Evolutionary conservation across 176 grass and related monocot genomes (phyloP), one percentile per base, ranked within the genome.

Genomic region (Cenchrus fungigraminus): DNA sequence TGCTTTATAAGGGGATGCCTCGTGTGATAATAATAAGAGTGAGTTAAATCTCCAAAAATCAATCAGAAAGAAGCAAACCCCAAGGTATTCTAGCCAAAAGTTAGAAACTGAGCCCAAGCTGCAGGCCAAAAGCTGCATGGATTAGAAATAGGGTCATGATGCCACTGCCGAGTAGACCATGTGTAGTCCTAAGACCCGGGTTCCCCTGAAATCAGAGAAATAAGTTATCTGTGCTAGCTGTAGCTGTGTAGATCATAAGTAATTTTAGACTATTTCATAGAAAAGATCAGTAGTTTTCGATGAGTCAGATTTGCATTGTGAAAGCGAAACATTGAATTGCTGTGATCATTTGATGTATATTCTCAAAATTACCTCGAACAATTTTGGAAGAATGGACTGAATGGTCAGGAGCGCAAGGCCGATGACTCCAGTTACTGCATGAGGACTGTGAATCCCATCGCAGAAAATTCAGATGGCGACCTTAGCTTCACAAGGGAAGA

Each of bases 101-200:
- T 77, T 88, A 93, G 71, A 98, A 98, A 17, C 89, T 90, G 74
- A 94, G 82, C 43, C 95, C 91, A 54, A 98, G 91, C 73, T 94
- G 89, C 62, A 98, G 84, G 17, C 96, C 93, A 46, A 92, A 78
- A 11, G 93, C 93, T 12, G 91, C 86, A 62, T 98, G 96, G 78
- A 98, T 83, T 50, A 98, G 86, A 62, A 98, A 95, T 13, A 95
- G 81, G 32, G 93, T 98, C 96, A 94, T 94, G 80, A 95, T 98
- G 80, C 96, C 89, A 51, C 96, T 94, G 70, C 93, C 96, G 55
- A 98, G 96, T 0, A 98, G 83, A 42, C 93, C 93, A 43, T 95
- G 97, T 34, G 86, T 82, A 45, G 58, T 85, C 80, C 97, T 89
- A 40, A 95, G 83, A 53, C 87, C 86, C 71, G 91, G 86, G 65